Percentiles rank a stretch among this genome's conserved stretches.
Conservation (phyloP, 78 protist species). For the Speleostelium caveatum region DNA sequence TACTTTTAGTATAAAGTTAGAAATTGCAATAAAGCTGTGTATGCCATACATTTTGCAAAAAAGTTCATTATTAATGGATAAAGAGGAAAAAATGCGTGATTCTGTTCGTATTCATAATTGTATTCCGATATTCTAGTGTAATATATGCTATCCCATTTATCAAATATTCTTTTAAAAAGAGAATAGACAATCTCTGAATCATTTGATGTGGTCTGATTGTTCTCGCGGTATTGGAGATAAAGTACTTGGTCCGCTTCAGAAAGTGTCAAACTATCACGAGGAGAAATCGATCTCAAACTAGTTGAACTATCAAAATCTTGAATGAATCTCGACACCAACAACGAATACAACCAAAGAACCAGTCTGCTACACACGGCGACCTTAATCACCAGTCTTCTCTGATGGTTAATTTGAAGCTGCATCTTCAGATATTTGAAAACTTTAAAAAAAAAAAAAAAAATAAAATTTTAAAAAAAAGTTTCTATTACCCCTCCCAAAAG, state of each 20-base stretch:
- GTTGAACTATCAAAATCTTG: slow-evolving; percentile 60
- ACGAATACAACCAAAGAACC: slow-evolving; percentile 37
- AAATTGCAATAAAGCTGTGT: not conserved
- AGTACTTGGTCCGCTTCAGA: not conserved
- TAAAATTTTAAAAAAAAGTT: too few relatives aligned
- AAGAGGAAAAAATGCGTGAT: slow-evolving; percentile 80
- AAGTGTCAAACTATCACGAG: not conserved
- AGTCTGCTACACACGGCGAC: slow-evolving; percentile 20
- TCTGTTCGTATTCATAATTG: slow-evolving; percentile 73
- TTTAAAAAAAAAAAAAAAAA: too few relatives aligned
- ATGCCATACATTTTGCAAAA: slow-evolving; percentile 19
- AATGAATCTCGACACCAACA: slow-evolving; percentile 9
- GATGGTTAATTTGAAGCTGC: not conserved
- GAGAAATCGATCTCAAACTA: slow-evolving; percentile 14
- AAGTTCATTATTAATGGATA: slow-evolving; percentile 39
- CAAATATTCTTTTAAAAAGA: slow-evolving; percentile 40
- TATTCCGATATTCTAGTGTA: slow-evolving; percentile 62
- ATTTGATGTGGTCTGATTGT: slow-evolving; percentile 8
- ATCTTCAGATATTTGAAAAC: not conserved
- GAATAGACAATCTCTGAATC: slow-evolving; percentile 14
- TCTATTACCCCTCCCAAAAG: too few relatives aligned
- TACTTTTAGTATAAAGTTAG: too few relatives aligned
- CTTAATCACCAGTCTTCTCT: slow-evolving; percentile 15
- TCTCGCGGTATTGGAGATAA: not conserved
- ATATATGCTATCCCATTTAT: slow-evolving; percentile 78